Conservation (phyloP, 768 basidiomycete genomes). For the Tremella fuciformis region DNA sequence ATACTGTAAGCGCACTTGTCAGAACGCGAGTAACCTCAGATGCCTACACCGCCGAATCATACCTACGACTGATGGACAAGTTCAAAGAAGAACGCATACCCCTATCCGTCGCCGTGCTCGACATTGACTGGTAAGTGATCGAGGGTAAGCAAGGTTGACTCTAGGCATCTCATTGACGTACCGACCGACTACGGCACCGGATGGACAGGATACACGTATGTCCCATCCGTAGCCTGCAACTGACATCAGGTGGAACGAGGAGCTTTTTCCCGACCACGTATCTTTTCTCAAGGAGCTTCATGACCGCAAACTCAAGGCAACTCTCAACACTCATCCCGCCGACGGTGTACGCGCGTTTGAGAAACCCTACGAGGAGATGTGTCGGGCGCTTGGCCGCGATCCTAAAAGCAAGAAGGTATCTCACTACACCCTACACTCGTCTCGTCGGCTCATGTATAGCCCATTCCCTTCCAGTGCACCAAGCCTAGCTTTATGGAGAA, state of each 20-base stretch:
- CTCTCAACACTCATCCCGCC: constrained; percentile 35
- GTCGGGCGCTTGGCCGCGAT: constrained; percentile 28
- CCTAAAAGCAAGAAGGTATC: constrained; percentile 4
- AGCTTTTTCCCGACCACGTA: constrained; percentile 36
- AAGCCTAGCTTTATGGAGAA: constrained; percentile 25
- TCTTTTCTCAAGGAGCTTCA: constrained; percentile 32
- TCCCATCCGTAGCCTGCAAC: constrained; percentile 3
- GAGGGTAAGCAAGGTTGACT: not conserved
- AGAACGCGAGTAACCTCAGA: constrained; percentile 8
- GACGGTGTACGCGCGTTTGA: constrained; percentile 35
- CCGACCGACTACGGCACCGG: constrained; percentile 23
- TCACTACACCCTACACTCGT: not conserved
- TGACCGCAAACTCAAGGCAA: constrained; percentile 26
- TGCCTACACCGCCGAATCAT: constrained; percentile 26
- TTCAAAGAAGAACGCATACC: constrained; percentile 35
- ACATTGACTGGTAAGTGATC: constrained; percentile 35
- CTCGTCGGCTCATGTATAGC: constrained; percentile 8
- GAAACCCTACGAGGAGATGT: constrained; percentile 27
- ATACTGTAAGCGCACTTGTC: constrained; percentile 23
- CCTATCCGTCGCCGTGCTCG: constrained; percentile 30
- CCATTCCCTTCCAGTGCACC: constrained; percentile 29
- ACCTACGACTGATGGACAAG: constrained; percentile 30
- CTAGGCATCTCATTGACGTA: constrained; percentile 26
- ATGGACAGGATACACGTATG: constrained; percentile 39
- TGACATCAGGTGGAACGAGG: constrained; percentile 28